Conservation (phyloP, 192 early-diverging fungal genomes). For the Podochytrium sp. region DNA sequence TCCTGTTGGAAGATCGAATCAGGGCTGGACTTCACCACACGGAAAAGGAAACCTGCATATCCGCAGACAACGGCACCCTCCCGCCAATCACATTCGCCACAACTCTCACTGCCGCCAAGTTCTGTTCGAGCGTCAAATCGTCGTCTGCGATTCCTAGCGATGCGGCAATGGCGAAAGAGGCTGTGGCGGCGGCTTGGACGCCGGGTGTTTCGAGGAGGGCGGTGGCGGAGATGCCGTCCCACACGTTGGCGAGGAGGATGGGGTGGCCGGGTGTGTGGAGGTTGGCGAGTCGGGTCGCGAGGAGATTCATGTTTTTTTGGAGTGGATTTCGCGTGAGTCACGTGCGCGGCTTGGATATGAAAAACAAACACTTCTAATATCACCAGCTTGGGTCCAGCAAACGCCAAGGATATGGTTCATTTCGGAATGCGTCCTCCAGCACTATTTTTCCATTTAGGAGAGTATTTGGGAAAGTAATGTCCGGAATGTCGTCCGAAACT, state of each 20-base stretch:
- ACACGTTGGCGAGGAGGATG: slow-evolving; percentile 19
- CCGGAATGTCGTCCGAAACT: too few species aligned
- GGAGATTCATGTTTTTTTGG: too few species aligned
- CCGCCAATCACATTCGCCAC: slow-evolving; percentile 32
- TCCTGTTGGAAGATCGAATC: slow-evolving; percentile 51
- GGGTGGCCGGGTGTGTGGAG: slow-evolving; percentile 15
- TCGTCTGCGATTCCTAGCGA: slow-evolving; percentile 42
- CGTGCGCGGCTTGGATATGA: too few species aligned
- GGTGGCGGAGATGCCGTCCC: neutral
- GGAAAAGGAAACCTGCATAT: slow-evolving; percentile 13
- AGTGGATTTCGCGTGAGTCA: too few species aligned
- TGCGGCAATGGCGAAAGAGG: slow-evolving; percentile 45
- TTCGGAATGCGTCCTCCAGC: too few species aligned
- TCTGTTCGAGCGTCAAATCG: slow-evolving; percentile 40
- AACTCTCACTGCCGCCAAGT: slow-evolving; percentile 30
- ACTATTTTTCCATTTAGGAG: too few species aligned
- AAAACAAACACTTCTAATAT: too few species aligned
- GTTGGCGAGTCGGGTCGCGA: neutral
- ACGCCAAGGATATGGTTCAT: too few species aligned
- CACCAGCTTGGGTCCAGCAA: too few species aligned
- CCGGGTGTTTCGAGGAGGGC: slow-evolving; percentile 11
- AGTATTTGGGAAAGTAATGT: too few species aligned
- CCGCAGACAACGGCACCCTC: slow-evolving; percentile 10
- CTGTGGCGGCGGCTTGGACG: slow-evolving; percentile 46
- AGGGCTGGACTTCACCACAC: neutral